Base-by-base conservation (phyloP, 2,329 filamentous ascomycete species). In the Pyrenochaeta sp. region DNA sequence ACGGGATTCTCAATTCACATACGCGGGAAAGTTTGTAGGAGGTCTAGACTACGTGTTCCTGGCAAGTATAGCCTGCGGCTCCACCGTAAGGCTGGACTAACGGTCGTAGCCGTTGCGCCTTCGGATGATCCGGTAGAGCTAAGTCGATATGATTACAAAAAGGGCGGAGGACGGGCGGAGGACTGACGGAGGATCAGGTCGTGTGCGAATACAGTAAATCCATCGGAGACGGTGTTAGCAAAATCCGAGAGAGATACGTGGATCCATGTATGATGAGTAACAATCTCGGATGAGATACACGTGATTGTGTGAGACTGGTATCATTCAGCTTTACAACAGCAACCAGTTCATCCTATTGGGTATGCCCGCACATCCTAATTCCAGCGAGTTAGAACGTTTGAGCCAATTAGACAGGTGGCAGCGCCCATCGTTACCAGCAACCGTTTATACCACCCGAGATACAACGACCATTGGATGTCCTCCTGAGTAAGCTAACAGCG, bases 401-500 rank as follows among this genome's bases (percentile, higher is more conserved):
- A 22, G 28, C 27, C 19, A n/a, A 5, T 47, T 34, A 24, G 28
- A 13, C 45, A 47, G 45, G 28, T 34, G 45, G 27, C n/a, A 34
- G 28, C 28, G 8, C n/a, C 30, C 12, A 36, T n/a, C 12, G 22
- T 34, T 12, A 34, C n/a, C 9, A 47, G 4, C n/a, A 36, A 34
- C 9, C 3, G 45, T 32, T 6, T n/a, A 9, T 28, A 34, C 15
- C 27, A 34, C 28, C n/a, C 8, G 6, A 32, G n/a, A 25, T 10
- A 47, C 7, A 24, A 34, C 1, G 19, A 6, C 10, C 4, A 47
- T 47, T 47, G 45, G 13, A 22, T 8, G 4, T 15, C 15, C 5
- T 34, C 30, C 15, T 57, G 42, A 58, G 59, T 64, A 64, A 63
- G 64, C 59, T 50, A 50, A 52, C 49, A 30, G 47, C 53, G 50